Evolutionary conservation across 2,329 filamentous ascomycete species (phyloP), one percentile per base, ranked within the genome.

Genomic region (Fusarium paranaense): DNA sequence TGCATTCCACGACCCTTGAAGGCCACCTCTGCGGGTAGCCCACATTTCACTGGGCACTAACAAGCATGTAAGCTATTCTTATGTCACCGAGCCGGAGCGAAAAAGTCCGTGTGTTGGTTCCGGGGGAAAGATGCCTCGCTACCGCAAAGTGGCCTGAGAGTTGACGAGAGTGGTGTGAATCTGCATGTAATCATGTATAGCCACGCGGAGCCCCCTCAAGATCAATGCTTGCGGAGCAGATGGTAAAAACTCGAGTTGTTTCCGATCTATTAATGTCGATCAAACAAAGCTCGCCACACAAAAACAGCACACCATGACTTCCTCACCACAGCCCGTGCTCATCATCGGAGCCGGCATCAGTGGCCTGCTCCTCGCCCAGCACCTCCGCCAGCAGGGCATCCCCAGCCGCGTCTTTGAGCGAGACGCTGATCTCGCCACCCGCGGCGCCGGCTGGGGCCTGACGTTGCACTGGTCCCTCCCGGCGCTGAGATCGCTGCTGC

Each of bases 391-490:
- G 30, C 67, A 76, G n/a, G 73, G 66, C 11, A 76, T 87, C 7
- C 78, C 83, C 6, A 88, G 86, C 74, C 83, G 80, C 32, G 82
- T 90, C 60, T 90, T 88, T 73, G 89, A 90, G 76, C 85, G 87
- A n/a, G 86, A 89, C 71, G 66, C 77, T 6, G 84, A 87, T 45
- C 82, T 87, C 47, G 82, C 80, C 66, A 84, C 84, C 32, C 87
- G 86, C 35, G 87, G 82, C 22, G 82, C 85, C 5, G 90, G 90
- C 70, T 92, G 90, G 91, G 91, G 90, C 4, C 82, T 92, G 66
- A 92, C 90, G 0, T 82, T 92, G 66, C 89, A 92, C 77, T 92
- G 90, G 90, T 89, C 88, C 6, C 83, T 91, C 11, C 83, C 87
- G 0, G 84, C 84, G 2, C 82, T 92, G 45, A 83, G 86, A 52